phyloP scores from a whole-genome alignment of 345 rosid genomes.

The Salix arbutifolia region DNA sequence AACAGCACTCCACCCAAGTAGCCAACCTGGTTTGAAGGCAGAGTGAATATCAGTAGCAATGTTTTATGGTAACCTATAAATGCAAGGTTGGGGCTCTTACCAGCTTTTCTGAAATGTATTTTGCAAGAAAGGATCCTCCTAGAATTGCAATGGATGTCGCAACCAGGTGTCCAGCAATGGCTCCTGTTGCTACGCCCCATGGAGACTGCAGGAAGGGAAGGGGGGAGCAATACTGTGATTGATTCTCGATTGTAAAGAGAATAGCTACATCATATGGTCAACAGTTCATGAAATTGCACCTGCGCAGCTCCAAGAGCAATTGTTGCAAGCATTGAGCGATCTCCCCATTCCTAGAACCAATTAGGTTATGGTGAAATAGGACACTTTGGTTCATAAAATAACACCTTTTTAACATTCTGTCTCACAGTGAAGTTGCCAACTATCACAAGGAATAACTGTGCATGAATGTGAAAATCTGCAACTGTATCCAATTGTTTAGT shows the following conservation, averaged over 20 bases:
- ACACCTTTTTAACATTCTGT: not conserved
- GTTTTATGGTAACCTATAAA: not conserved
- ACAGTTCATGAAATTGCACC: slow-evolving; percentile 34
- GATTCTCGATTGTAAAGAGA: not conserved
- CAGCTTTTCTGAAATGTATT: slow-evolving; percentile 89
- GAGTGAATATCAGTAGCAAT: not conserved
- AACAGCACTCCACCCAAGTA: slow-evolving; percentile 81
- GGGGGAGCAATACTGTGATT: not conserved
- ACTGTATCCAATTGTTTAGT: not conserved
- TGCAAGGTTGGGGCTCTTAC: slow-evolving; percentile 30
- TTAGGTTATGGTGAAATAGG: not conserved
- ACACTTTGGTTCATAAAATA: not conserved
- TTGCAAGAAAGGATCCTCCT: slow-evolving; percentile 92
- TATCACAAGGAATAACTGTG: not conserved
- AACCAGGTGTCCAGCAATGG: slow-evolving; percentile 85
- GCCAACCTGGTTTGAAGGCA: slow-evolving; percentile 71
- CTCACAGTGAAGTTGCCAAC: not conserved
- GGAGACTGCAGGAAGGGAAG: slow-evolving; percentile 53
- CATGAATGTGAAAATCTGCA: not conserved
- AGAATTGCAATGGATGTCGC: slow-evolving; percentile 80
- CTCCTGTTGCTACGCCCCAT: slow-evolving; percentile 96
- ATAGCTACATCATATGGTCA: not conserved
- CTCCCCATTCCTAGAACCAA: slow-evolving; percentile 91
- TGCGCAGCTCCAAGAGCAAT: slow-evolving; percentile 97
- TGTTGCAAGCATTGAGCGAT: slow-evolving; percentile 98